These are phyloP conservation scores for Populus hybrid DNA, from an alignment of 441 rosid species.

Conservation along the genomic window DNA sequence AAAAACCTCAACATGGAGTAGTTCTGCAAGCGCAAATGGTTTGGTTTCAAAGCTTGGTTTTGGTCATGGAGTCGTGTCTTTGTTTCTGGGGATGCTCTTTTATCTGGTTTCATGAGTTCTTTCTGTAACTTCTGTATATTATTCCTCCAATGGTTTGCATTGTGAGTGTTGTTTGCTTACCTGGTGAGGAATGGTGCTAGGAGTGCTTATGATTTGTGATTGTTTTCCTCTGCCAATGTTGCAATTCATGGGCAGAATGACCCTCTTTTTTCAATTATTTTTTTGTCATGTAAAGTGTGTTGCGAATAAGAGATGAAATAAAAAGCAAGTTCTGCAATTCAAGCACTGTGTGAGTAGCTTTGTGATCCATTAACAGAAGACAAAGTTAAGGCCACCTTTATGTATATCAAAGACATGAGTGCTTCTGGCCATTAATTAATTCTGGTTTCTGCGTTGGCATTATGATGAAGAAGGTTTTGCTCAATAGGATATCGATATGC, in stretches of 20 bases:
- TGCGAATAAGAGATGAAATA: background rate
- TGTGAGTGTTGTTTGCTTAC: background rate
- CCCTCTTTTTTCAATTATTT: background rate
- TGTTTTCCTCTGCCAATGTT: background rate
- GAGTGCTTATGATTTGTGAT: background rate
- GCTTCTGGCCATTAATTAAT: too few relatives aligned
- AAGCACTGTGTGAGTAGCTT: background rate
- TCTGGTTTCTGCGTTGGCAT: background rate
- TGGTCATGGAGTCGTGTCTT: background rate
- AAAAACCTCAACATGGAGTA: background rate
- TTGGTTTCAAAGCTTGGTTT: background rate
- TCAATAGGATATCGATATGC: background rate
- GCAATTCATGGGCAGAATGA: background rate
- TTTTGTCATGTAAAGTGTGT: background rate
- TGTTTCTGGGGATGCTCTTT: background rate
- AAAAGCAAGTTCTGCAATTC: background rate
- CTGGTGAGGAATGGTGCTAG: background rate
- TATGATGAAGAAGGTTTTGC: background rate
- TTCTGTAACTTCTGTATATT: background rate
- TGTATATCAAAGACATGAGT: too few relatives aligned
- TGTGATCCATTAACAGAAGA: background rate
- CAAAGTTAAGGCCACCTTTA: too few relatives aligned
- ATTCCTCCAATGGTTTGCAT: background rate
- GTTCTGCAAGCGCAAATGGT: background rate
- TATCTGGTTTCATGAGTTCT: background rate